Evolutionary conservation across 495 filamentous ascomycete genomes (phyloP), one percentile per base, ranked within the genome.

Genomic region (Zalerion maritima): DNA sequence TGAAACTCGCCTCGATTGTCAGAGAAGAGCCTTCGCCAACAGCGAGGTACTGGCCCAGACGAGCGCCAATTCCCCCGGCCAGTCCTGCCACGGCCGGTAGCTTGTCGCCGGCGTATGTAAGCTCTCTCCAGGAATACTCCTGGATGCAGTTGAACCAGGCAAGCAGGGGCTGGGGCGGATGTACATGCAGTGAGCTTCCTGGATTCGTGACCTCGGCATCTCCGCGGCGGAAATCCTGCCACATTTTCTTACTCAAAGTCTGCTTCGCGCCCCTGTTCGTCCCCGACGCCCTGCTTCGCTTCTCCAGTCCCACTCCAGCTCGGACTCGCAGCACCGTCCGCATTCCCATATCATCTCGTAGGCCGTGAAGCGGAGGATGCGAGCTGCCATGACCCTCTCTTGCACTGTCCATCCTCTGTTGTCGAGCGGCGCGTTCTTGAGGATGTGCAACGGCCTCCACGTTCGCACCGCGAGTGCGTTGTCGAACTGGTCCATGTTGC

Each of bases 51-150:
- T n/a, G n/a, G n/a, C n/a, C n/a, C n/a, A n/a, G n/a, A n/a, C n/a
- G n/a, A n/a, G n/a, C n/a, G n/a, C n/a, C n/a, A n/a, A n/a, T n/a
- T n/a, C n/a, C n/a, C n/a, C n/a, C 22, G 2, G 35, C 27, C 0
- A 47, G 25, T 2, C 31, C 41, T 0, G 37, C 26, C 2, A 47
- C 19, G 1, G 44, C 41, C 3, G 19, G 19, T 9, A 48, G 32
- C 0, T n/a, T 36, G 12, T 48, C 45, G 0, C 4, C 23, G 3
- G 10, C 15, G 25, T 17, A 19, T 9, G 22, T 42, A 6, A 45
- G 39, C 21, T 25, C n/a, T 18, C 26, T 39, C 14, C 29, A 27
- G 11, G 35, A 33, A 18, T 45, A 48, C 7, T 27, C 23, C n/a
- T 35, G 5, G 2, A 38, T 31, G 6, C 34, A 18, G 3, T 5